phyloP scores from a whole-genome alignment of 768 basidiomycete genomes.

The Hygrophorus russula region DNA sequence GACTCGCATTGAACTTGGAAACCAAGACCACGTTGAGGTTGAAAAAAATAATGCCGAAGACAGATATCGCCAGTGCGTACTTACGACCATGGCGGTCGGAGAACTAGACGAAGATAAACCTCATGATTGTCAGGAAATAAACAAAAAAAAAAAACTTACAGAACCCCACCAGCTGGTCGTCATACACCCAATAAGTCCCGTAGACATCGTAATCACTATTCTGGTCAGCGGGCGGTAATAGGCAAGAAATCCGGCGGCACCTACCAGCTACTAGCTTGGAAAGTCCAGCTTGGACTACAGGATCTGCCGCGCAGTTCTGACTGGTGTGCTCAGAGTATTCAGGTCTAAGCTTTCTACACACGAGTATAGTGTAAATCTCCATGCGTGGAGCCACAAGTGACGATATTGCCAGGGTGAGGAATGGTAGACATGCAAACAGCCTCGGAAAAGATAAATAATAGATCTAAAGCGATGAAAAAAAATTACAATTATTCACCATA shows the following conservation, averaged over 20 bases:
- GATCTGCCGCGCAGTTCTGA: constrained; percentile 1
- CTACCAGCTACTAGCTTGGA: constrained; percentile 3
- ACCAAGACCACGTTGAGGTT: constrained; percentile 2
- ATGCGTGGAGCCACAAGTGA: background rate
- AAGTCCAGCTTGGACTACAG: constrained; percentile 1
- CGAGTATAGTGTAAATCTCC: constrained; percentile 2
- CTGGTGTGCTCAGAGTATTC: background rate
- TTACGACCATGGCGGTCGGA: constrained; percentile 6
- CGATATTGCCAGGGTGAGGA: background rate
- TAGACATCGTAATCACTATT: background rate
- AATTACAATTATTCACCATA: background rate
- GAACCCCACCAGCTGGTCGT: constrained; percentile 4
- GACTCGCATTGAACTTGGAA: background rate
- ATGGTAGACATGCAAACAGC: constrained; percentile 3
- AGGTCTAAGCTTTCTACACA: constrained; percentile 1
- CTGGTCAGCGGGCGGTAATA: background rate
- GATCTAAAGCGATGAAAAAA: background rate
- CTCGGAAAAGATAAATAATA: background rate
- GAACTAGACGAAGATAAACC: background rate
- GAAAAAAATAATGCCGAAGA: background rate
- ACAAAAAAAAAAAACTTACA: background rate
- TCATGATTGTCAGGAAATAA: background rate
- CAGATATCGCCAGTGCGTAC: constrained; percentile 1
- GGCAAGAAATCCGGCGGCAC: background rate
- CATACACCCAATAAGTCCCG: background rate